Percentiles rank a stretch among this genome's conserved stretches.
These are phyloP conservation scores for Alternaria sp. DNA, from an alignment of 2,329 filamentous ascomycete species.

Conservation along the genomic window DNA sequence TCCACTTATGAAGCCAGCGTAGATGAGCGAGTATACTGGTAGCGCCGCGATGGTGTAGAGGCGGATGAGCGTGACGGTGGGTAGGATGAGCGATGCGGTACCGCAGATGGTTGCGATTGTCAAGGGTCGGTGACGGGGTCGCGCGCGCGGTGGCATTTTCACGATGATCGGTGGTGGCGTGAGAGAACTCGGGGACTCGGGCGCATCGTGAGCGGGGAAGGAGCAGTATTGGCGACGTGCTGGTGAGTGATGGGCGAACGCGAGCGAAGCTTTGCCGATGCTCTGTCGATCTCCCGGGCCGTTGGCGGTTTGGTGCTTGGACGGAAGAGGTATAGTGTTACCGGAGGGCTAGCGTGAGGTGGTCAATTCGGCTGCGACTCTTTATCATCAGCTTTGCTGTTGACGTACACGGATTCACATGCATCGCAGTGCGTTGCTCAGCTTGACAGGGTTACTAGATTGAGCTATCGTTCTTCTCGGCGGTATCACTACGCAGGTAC, in stretches of 20 bases:
- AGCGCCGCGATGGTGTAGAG: slow-evolving; percentile 22
- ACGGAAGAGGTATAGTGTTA: not conserved
- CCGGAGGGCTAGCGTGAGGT: not conserved
- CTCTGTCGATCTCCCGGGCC: slow-evolving; percentile 13
- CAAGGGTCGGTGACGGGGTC: slow-evolving; percentile 31
- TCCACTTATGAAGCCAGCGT: slow-evolving; percentile 24
- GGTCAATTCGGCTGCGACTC: not conserved
- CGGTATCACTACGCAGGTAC: not conserved
- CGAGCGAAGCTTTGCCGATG: slow-evolving; percentile 1
- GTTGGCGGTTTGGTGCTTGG: not conserved
- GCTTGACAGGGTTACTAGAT: too few species aligned
- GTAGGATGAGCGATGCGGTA: slow-evolving; percentile 55
- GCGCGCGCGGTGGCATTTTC: slow-evolving; percentile 16
- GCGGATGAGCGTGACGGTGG: slow-evolving; percentile 60
- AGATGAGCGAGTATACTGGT: slow-evolving; percentile 21
- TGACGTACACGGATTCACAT: not conserved
- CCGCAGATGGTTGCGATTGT: slow-evolving; percentile 34
- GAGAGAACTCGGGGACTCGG: not conserved
- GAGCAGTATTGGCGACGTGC: not conserved
- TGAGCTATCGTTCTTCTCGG: not conserved
- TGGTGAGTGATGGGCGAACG: not conserved
- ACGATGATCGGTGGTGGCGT: not conserved
- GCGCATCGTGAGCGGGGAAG: not conserved
- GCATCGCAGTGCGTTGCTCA: too few species aligned
- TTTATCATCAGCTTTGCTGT: not conserved